A percentile compares a stretch with the other conserved stretches of the same genome.
phyloP scores from a whole-genome alignment of 1,284 basidiomycete species.

The Xerocomus minutiporus region DNA sequence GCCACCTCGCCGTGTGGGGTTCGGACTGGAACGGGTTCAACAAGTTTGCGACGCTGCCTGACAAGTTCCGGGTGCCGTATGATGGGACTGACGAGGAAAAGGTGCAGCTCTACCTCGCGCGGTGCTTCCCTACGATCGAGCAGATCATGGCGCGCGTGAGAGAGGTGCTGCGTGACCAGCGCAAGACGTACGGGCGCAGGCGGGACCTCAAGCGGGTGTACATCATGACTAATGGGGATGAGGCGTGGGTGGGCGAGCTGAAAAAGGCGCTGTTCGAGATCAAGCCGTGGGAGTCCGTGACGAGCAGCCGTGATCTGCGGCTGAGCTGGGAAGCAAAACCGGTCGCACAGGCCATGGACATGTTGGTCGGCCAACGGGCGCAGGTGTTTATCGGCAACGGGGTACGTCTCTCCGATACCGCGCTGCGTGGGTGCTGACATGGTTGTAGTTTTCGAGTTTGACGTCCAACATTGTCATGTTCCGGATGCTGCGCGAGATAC shows the following conservation, averaged over 20 bases:
- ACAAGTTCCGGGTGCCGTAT: conserved; percentile 32
- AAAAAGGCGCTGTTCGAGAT: conserved; percentile 29
- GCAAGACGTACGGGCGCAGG: conserved; percentile 8
- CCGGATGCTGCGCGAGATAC: conserved; percentile 37
- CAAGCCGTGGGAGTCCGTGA: conserved; percentile 38
- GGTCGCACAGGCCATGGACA: conserved; percentile 48
- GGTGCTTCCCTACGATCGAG: conserved; percentile 47
- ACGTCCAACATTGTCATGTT: conserved; percentile 54
- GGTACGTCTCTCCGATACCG: conserved; percentile 33
- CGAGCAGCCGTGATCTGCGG: conserved; percentile 42
- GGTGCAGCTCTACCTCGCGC: conserved; percentile 34
- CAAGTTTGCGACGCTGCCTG: conserved; percentile 38
- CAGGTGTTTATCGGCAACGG: conserved; percentile 55
- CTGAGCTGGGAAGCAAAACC: conserved; percentile 44
- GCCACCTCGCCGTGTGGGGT: conserved; percentile 29
- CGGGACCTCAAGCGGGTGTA: conserved; percentile 35
- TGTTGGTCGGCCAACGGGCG: conserved; percentile 47
- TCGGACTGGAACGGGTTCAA: conserved; percentile 41
- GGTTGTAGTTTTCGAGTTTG: conserved; percentile 50
- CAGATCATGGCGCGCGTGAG: conserved; percentile 43
- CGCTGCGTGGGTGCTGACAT: neutral
- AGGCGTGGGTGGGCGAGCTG: conserved; percentile 33
- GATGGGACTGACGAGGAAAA: conserved; percentile 27
- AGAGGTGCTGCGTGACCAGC: conserved; percentile 33
- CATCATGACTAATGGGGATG: conserved; percentile 42